phyloP scores from a whole-genome alignment of 139 green algal genomes.

The Chlorella sp. region DNA sequence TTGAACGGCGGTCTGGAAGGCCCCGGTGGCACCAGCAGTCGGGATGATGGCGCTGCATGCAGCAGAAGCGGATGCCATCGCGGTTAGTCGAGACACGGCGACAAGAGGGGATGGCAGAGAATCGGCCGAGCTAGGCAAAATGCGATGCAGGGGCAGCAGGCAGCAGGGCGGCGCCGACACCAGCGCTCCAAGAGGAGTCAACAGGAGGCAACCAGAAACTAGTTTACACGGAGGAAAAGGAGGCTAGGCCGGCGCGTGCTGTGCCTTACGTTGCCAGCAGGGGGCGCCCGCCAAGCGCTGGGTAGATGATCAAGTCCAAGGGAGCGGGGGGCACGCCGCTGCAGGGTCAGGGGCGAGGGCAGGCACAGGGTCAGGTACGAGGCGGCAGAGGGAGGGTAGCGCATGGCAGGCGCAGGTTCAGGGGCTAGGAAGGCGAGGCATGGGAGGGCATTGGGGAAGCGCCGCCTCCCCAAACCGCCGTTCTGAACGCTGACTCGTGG shows the following conservation, averaged over 20 bases:
- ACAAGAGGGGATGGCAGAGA: no score
- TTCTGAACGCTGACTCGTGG: neutral
- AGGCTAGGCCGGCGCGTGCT: no score
- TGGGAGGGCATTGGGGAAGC: neutral
- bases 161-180: neutral
- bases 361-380: neutral
- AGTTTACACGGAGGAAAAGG: neutral
- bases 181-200: no score
- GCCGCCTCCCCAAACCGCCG: no score
- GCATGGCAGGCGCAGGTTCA: neutral
- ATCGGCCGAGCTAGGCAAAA: no score
- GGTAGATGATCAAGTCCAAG: constrained; percentile 17
- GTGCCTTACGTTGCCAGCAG: constrained; percentile 10
- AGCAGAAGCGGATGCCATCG: neutral
- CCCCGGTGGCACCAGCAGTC: constrained; percentile 1
- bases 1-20: neutral
- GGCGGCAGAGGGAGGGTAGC: neutral
- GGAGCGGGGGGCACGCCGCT: constrained; percentile 15
- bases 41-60: neutral
- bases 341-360: neutral
- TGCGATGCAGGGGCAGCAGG: neutral
- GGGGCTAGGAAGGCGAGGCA: neutral
- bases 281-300: neutral
- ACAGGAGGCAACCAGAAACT: neutral
- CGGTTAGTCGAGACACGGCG: no score